Evolutionary conservation across 73 alveolate species (phyloP), one percentile per base, ranked within the genome.

Genomic region (Effrenium voratum): DNA sequence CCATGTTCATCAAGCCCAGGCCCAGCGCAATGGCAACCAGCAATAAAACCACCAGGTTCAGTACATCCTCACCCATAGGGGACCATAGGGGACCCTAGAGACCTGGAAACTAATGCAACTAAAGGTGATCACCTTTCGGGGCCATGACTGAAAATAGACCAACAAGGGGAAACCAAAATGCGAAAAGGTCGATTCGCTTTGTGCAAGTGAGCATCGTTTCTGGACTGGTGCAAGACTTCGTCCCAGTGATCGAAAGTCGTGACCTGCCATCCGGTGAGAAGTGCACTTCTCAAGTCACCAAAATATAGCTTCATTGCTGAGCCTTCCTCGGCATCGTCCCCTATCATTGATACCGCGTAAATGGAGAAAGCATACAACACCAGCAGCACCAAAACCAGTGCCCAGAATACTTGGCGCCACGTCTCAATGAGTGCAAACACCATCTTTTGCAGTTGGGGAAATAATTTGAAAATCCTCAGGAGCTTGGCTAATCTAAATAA

Each of bases 321-420:
- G n/a, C 97, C 97, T 26, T 68, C 77, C 12, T 38, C 86, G 8
- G 97, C 86, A 34, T 90, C 97, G 16, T 47, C 46, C 12, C 97
- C 97, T 55, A 90, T 80, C 55, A 90, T 90, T 75, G 88, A 43
- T 34, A 90, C 97, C 13, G 97, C 97, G 49, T 90, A 90, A 19
- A 90, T 90, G 73, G 97, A 55, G 52, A 90, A 90, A 30, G 97
- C 97, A n/a, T 90, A 90, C 52, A 90, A 32, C 3, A 90, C 88
- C 47, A 90, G 73, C 43, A 90, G 43, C 45, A 90, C 68, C 55
- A 90, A 24, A 47, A 55, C 55, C 75, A 90, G 87, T 13, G 97
- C 97, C 97, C 97, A 90, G 34, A 52, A 90, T 44, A 90, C 97
- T 60, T 90, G 97, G 47, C 87, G 82, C 97, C 97, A 90, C 75